phyloP scores from a whole-genome alignment of 225 moss, liverwort and hornwort species.

The Thuidium tamariscinum region DNA sequence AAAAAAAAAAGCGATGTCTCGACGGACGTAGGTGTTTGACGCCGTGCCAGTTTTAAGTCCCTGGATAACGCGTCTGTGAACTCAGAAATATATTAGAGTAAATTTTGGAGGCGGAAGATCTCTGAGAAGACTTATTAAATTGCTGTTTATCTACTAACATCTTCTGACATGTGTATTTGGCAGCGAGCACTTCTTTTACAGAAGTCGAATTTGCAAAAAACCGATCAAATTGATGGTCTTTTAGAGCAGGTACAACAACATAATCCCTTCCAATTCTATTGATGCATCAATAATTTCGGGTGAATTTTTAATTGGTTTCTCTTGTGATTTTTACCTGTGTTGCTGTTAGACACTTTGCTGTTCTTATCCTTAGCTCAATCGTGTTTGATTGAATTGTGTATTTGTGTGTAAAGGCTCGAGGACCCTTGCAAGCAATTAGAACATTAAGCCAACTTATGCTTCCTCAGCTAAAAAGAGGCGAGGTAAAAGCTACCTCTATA shows the following conservation, averaged over 20 bases:
- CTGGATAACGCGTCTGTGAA: not conserved
- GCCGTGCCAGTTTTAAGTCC: not conserved
- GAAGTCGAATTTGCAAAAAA: conserved; percentile 65
- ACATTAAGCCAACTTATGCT: conserved; percentile 77
- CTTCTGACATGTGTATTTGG: not conserved
- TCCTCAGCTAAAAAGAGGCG: conserved; percentile 89
- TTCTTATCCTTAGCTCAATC: not conserved
- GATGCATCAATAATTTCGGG: not conserved
- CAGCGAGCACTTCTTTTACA: conserved; percentile 85
- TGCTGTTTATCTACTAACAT: not conserved
- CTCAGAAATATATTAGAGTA: not conserved
- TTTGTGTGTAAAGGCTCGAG: conserved; percentile 47
- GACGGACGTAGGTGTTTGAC: not conserved
- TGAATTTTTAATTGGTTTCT: not conserved
- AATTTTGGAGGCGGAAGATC: not conserved
- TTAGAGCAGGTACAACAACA: conserved; percentile 51
- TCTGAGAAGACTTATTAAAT: not conserved
- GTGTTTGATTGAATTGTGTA: not conserved
- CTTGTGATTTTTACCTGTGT: not conserved
- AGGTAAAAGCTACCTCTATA: conserved; percentile 47
- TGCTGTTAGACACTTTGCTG: not conserved
- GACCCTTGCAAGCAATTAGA: conserved; percentile 77
- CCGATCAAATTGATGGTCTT: conserved; percentile 62
- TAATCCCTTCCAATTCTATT: not conserved
- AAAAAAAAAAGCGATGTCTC: not conserved